phyloP scores from a whole-genome alignment of 73 alveolate genomes.

The Paramecium pentaurelia region DNA sequence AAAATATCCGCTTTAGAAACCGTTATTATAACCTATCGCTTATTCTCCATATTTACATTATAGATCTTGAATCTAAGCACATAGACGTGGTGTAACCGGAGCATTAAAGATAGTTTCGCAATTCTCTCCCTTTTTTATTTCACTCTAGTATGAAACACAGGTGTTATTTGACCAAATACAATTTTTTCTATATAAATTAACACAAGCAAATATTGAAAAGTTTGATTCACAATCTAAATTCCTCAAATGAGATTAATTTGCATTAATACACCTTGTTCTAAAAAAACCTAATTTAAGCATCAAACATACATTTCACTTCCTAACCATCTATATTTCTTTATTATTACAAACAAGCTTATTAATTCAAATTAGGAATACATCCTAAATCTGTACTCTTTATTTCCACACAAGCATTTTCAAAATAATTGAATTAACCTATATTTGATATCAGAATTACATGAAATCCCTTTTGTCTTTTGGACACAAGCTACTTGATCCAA shows the following conservation, averaged over 20 bases:
- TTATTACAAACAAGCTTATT: not conserved
- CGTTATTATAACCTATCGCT: not conserved
- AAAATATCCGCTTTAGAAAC: not conserved
- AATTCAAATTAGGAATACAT: not conserved
- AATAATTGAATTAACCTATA: not conserved
- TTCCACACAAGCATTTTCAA: not conserved
- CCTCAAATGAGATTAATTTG: not conserved
- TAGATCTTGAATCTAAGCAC: not conserved
- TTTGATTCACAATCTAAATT: not conserved
- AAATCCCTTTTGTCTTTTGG: not conserved
- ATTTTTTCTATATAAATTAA: not conserved
- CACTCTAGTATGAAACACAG: not conserved
- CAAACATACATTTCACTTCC: not conserved
- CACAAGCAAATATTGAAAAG: conserved; percentile 29
- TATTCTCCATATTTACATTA: not conserved
- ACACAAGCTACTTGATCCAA: not conserved
- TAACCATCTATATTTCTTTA: not conserved
- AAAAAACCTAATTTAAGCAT: not conserved
- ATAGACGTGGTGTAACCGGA: not conserved
- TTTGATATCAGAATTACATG: not conserved
- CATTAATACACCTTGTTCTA: not conserved
- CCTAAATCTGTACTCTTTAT: not conserved
- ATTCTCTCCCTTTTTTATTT: not conserved
- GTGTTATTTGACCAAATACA: not conserved
- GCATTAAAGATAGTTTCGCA: not conserved